Percentiles rank a stretch among this genome's conserved stretches.
Evolutionary conservation across 371 early-diverging fungal genomes (phyloP).

Genomic region (Circinella minor): DNA sequence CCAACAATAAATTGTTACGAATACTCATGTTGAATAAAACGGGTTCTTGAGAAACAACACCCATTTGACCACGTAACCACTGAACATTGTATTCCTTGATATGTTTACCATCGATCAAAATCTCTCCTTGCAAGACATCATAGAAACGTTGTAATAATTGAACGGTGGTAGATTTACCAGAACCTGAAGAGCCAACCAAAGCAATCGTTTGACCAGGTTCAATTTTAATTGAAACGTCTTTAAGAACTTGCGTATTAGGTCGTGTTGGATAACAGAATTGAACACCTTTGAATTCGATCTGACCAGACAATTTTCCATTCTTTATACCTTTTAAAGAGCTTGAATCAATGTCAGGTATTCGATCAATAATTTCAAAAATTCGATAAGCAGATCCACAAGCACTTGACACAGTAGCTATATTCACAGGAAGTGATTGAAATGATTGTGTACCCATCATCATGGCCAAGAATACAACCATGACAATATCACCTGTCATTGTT

Average conservation of each 20-base stretch:
- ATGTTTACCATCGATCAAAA: constrained; percentile 74
- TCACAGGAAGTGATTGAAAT: constrained; percentile 56
- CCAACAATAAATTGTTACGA: constrained; percentile 79
- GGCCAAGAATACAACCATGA: constrained; percentile 72
- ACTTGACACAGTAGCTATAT: constrained; percentile 64
- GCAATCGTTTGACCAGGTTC: constrained; percentile 81
- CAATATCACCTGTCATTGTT: constrained; percentile 16
- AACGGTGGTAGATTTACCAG: constrained; percentile 91
- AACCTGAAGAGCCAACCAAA: constrained; percentile 85
- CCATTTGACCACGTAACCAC: constrained; percentile 78
- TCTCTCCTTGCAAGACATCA: constrained; percentile 64
- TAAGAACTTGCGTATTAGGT: constrained; percentile 69
- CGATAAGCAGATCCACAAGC: constrained; percentile 71
- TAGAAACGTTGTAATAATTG: constrained; percentile 93
- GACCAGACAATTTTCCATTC: constrained; percentile 57
- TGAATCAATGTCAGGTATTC: constrained; percentile 69
- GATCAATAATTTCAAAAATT: constrained; percentile 82
- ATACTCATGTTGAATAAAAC: constrained; percentile 84
- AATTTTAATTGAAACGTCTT: constrained; percentile 62
- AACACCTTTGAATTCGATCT: constrained; percentile 76
- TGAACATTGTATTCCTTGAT: constrained; percentile 70
- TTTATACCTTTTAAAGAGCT: constrained; percentile 54
- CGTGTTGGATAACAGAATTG: constrained; percentile 79
- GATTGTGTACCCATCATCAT: constrained; percentile 66
- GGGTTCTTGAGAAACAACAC: constrained; percentile 90